A percentile compares a stretch with the other conserved stretches of the same genome.
These are phyloP conservation scores for Erysimum pusillum DNA, from an alignment of 441 rosid genomes.

Conservation along the genomic window DNA sequence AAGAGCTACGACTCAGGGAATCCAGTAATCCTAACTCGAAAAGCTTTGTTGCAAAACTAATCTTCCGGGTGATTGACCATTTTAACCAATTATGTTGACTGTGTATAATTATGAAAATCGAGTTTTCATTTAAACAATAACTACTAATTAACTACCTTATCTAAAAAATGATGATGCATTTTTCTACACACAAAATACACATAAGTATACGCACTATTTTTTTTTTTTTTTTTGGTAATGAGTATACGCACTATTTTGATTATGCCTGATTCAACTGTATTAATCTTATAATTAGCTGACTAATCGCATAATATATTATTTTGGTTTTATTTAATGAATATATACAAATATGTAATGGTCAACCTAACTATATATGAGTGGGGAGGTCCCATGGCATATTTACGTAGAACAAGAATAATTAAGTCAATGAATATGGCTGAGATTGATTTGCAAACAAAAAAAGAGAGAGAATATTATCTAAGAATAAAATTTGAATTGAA, in stretches of 20 bases:
- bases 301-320: background rate
- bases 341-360: constrained; percentile 20
- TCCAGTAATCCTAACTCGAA: no score
- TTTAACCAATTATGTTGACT: background rate
- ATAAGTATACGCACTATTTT: background rate
- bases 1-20: no score
- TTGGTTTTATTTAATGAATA: constrained; percentile 2
- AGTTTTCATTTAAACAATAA: background rate
- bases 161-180: background rate
- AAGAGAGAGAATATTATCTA: constrained; percentile 31
- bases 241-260: background rate
- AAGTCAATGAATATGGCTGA: constrained; percentile 50
- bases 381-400: constrained; percentile 50
- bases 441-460: constrained; percentile 32
- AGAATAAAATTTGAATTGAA: constrained; percentile 32
- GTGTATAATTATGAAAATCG: background rate
- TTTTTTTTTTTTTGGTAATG: no score
- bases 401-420: constrained; percentile 38
- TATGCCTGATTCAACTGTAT: background rate
- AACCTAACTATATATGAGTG: constrained; percentile 39
- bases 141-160: background rate
- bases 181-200: background rate
- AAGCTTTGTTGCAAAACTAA: background rate
- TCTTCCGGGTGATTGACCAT: background rate
- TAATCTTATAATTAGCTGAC: background rate